Base-by-base conservation (phyloP, 2,329 filamentous ascomycete genomes). In the Ramichloridium luteum region DNA sequence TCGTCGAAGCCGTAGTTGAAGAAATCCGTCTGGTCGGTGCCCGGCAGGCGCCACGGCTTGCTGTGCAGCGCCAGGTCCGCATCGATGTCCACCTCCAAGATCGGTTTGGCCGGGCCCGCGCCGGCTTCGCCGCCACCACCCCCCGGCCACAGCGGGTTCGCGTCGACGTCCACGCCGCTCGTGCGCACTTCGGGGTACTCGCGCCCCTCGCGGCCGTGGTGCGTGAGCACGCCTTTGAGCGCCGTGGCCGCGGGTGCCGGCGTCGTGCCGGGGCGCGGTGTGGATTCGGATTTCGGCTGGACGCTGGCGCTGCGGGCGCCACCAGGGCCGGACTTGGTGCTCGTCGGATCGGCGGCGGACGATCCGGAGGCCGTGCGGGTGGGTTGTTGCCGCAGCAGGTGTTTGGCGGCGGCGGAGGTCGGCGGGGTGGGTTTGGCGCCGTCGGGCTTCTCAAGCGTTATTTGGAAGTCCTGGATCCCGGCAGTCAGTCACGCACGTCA, bases 1-100 rank as follows among this genome's bases (percentile, higher is more conserved):
- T 96, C 88, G 60, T 96, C 88, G 53, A 96, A 96, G 36, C 88
- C 88, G 59, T 96, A 96, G 64, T 96, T 96, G 72, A 96, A 96
- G 61, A 93, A 96, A 56, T 98, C 90, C 37, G 81, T 90, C 33
- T 93, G 74, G 50, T 98, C 90, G 8, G 88, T 86, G 28, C 90
- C 90, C 0, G 90, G 90, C 43, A 86, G 78, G 27, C 90, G 77
- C 90, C 90, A 98, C 12, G 88, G 86, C 57, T 94, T 96, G 41
- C 86, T 81, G 40, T 71, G 64, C 48, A 85, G 83, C 32, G 67
- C 64, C 13, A 67, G 53, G 40, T 68, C 62, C 28, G 63, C 62
- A 40, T 69, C 66, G 40, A 70, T 62, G 41, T 69, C 64, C 31
- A 69, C 47, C 28, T 61, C 58, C 1, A 46, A 59, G 29, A 90